These are phyloP conservation scores for Trichoderma hamatum DNA, from an alignment of 2,329 filamentous ascomycete genomes.

Conservation along the genomic window DNA sequence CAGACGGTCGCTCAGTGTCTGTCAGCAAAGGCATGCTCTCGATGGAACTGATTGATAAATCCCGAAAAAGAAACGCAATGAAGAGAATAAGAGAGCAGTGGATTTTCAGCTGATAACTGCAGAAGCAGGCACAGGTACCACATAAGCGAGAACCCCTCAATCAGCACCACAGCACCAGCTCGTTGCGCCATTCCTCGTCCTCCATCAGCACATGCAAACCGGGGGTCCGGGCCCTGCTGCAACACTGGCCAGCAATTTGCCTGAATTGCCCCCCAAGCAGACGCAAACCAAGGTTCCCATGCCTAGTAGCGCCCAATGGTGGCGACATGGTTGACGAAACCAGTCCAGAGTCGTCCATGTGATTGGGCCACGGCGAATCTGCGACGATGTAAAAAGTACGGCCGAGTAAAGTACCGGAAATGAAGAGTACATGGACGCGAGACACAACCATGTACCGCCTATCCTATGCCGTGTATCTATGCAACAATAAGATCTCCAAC, in stretches of 20 bases:
- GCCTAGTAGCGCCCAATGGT: background rate
- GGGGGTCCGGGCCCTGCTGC: background rate
- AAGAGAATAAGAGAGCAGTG: background rate
- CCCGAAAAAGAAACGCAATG: background rate
- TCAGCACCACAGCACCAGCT: background rate
- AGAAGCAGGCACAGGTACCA: background rate
- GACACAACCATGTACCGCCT: background rate
- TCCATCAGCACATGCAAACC: slow-evolving; percentile 3
- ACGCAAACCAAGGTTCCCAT: too few species aligned
- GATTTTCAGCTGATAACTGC: background rate
- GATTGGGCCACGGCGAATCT: background rate
- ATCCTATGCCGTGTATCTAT: background rate
- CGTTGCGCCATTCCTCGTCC: background rate
- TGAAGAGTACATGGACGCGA: background rate
- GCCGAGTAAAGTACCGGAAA: background rate
- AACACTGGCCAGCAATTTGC: slow-evolving; percentile 8
- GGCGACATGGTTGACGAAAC: slow-evolving; percentile 10
- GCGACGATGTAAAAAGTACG: background rate
- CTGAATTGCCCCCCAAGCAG: background rate
- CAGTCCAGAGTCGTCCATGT: background rate
- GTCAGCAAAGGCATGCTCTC: background rate
- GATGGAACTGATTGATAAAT: background rate
- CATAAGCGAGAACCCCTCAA: background rate
- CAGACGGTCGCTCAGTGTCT: background rate
- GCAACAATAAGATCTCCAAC: background rate